Conservation (phyloP, 345 rosid genomes). For the Melaleuca quinquenervia region DNA sequence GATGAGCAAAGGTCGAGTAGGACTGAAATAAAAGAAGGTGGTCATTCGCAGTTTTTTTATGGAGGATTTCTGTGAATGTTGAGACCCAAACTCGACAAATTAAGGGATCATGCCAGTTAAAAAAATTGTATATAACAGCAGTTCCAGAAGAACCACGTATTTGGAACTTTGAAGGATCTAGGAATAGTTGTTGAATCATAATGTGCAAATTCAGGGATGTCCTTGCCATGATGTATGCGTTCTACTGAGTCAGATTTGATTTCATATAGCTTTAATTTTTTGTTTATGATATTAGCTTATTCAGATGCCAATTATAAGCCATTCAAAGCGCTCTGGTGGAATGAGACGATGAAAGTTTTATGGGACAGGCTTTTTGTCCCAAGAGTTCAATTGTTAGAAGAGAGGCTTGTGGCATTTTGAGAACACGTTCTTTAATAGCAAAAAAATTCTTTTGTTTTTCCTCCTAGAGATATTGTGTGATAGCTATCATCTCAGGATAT, state of each 20-base stretch:
- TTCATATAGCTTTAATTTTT: neutral
- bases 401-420: neutral
- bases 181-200: neutral
- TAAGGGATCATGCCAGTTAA: neutral
- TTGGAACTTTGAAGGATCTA: neutral
- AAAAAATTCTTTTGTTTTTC: neutral
- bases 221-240: neutral
- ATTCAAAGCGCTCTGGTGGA: neutral
- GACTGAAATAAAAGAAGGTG: neutral
- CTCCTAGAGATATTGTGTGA: neutral
- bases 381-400: neutral
- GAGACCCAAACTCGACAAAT: neutral
- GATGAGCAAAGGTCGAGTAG: neutral
- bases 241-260: neutral
- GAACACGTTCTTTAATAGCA: neutral
- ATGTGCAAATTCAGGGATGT: neutral
- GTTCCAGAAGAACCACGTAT: neutral
- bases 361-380: neutral
- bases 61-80: neutral
- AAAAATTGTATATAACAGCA: neutral
- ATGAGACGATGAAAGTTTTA: neutral
- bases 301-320: neutral
- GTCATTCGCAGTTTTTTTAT: neutral
- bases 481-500: neutral
- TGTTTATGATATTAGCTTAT: neutral